A percentile compares a stretch with the other conserved stretches of the same genome.
Conservation (phyloP, 306 rosid species). For the Citrullus colocynthis region DNA sequence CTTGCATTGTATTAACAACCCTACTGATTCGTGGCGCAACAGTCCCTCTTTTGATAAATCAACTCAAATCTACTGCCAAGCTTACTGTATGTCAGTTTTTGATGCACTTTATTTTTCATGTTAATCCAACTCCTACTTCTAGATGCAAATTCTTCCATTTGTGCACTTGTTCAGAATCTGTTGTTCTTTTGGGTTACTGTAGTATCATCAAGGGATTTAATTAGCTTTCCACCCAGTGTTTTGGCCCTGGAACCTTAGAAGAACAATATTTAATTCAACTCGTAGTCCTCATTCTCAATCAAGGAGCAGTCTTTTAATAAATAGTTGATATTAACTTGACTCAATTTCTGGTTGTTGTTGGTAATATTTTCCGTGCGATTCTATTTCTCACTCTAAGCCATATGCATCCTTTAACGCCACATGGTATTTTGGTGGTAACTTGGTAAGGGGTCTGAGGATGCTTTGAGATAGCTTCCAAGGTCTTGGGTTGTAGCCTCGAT, state of each 20-base stretch:
- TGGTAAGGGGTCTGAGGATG: neutral
- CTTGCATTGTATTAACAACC: constrained; percentile 54
- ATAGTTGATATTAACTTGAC: neutral
- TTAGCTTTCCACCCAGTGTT: neutral
- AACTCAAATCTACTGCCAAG: constrained; percentile 67
- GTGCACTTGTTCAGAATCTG: neutral
- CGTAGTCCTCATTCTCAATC: neutral
- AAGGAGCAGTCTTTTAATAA: neutral
- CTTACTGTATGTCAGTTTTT: constrained; percentile 42
- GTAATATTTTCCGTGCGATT: neutral
- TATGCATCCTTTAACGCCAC: neutral
- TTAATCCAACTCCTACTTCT: neutral
- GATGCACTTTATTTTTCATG: neutral
- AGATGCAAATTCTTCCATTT: neutral
- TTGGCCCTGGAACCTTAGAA: neutral
- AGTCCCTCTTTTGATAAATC: constrained; percentile 57
- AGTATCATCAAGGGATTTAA: neutral
- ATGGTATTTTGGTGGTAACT: neutral
- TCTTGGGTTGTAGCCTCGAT: neutral
- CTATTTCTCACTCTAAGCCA: neutral
- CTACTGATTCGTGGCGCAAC: constrained; percentile 53
- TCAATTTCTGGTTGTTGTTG: neutral
- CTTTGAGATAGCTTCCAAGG: neutral
- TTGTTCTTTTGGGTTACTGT: constrained; percentile 4
- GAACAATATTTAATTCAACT: neutral